Evolutionary conservation across 345 rosid species (phyloP).

Genomic region (Gossypium sturtianum): DNA sequence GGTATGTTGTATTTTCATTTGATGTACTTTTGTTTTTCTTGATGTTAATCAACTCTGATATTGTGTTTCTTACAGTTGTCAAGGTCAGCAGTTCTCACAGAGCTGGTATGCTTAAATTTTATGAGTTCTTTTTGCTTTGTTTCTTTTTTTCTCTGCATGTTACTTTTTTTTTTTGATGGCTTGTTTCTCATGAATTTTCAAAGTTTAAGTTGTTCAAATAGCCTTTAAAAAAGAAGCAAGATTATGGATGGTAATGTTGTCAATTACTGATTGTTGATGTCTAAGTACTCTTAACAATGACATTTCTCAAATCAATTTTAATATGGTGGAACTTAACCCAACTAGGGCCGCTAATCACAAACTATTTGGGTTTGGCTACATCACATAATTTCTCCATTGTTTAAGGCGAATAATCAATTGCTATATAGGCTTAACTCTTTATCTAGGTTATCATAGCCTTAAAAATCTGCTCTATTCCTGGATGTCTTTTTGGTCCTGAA

Average conservation of each 20-base stretch:
- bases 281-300: background rate
- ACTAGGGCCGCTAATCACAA: background rate
- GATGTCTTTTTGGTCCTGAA: background rate
- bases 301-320: background rate
- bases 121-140: background rate
- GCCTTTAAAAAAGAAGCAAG: too few relatives aligned
- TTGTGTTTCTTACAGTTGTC: slow-evolving; percentile 58
- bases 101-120: slow-evolving; percentile 58
- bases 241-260: background rate
- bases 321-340: background rate
- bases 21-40: background rate
- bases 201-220: background rate
- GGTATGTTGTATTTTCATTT: slow-evolving; percentile 34
- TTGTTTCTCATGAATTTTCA: background rate
- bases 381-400: background rate
- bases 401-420: background rate
- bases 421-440: background rate
- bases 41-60: background rate
- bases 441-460: background rate
- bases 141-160: background rate
- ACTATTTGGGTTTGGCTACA: background rate
- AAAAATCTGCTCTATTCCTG: background rate
- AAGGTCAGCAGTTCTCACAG: slow-evolving; percentile 77
- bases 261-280: background rate
- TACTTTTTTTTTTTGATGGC: background rate